These are phyloP conservation scores for Trametes polyzona DNA, from an alignment of 1,284 basidiomycete genomes.

Conservation along the genomic window DNA sequence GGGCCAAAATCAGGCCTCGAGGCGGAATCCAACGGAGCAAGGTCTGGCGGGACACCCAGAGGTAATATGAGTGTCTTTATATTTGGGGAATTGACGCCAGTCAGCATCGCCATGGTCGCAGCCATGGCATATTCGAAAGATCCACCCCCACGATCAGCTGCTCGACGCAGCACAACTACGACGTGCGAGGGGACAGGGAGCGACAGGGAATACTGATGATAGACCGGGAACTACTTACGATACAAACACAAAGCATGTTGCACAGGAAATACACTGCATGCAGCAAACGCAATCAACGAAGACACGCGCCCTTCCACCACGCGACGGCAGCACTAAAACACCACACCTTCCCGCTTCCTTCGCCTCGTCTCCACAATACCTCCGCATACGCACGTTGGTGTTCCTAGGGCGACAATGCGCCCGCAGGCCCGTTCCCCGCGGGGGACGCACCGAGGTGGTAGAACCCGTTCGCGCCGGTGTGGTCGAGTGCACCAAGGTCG, in stretches of 20 bases:
- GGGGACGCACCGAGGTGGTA: slow-evolving; percentile 20
- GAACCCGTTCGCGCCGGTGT: slow-evolving; percentile 18
- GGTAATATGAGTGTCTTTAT: no score
- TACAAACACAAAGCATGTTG: slow-evolving; percentile 16
- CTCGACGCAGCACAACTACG: no score
- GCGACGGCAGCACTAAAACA: background rate
- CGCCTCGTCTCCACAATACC: background rate
- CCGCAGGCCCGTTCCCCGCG: slow-evolving; percentile 8
- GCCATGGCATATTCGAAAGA: no score
- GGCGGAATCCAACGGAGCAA: no score
- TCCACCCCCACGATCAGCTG: no score
- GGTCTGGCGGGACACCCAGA: no score
- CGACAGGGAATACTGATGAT: background rate
- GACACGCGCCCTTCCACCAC: background rate
- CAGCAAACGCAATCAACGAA: background rate
- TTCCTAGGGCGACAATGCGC: slow-evolving; percentile 13
- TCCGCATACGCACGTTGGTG: background rate
- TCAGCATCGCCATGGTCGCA: no score
- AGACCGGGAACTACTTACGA: slow-evolving; percentile 6
- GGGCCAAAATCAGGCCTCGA: no score
- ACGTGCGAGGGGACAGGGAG: no score
- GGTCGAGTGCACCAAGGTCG: slow-evolving; percentile 13
- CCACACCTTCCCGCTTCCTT: background rate
- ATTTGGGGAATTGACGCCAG: no score
- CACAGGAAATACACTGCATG: slow-evolving; percentile 11